Percentiles rank a stretch among this genome's conserved stretches.
Evolutionary conservation across 108 stramenopile genomes (phyloP).

Genomic region (Skeletonema menzelii): DNA sequence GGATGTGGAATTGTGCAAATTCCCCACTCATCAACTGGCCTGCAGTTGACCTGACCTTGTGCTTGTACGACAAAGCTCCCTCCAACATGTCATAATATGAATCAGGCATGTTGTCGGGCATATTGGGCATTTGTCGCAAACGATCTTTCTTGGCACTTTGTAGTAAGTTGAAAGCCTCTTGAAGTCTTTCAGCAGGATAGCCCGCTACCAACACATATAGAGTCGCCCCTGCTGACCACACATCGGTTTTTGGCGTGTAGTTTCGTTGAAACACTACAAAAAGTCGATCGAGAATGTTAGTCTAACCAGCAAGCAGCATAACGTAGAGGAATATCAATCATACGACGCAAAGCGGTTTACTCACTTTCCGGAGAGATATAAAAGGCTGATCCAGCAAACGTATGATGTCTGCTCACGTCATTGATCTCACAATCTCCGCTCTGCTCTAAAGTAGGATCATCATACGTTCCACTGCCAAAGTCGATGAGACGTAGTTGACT

Average conservation of each 20-base stretch:
- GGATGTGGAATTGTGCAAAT: conserved; percentile 75
- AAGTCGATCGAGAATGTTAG: no score
- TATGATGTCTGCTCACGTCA: conserved; percentile 48
- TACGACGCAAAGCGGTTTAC: no score
- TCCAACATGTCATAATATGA: conserved; percentile 74
- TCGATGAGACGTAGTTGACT: conserved; percentile 77
- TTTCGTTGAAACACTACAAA: conserved; percentile 72
- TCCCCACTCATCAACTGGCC: conserved; percentile 61
- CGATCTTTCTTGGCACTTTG: conserved; percentile 47
- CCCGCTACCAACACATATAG: conserved; percentile 86
- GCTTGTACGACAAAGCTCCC: conserved; percentile 56
- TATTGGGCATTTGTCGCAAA: conserved; percentile 58
- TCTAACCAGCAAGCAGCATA: no score
- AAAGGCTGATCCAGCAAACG: conserved; percentile 84
- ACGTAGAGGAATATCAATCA: no score
- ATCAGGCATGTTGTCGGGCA: conserved; percentile 79
- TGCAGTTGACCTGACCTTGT: conserved; percentile 63
- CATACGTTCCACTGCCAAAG: conserved; percentile 78
- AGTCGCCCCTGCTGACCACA: conserved; percentile 75
- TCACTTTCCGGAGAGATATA: conserved; percentile 87
- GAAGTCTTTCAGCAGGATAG: conserved; percentile 71
- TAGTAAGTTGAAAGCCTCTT: conserved; percentile 73
- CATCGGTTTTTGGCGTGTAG: conserved; percentile 58
- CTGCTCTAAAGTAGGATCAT: conserved; percentile 5
- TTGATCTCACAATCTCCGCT: conserved; percentile 5